Conservation (phyloP, 2,329 filamentous ascomycete genomes). For the Aspergillus fructus region DNA sequence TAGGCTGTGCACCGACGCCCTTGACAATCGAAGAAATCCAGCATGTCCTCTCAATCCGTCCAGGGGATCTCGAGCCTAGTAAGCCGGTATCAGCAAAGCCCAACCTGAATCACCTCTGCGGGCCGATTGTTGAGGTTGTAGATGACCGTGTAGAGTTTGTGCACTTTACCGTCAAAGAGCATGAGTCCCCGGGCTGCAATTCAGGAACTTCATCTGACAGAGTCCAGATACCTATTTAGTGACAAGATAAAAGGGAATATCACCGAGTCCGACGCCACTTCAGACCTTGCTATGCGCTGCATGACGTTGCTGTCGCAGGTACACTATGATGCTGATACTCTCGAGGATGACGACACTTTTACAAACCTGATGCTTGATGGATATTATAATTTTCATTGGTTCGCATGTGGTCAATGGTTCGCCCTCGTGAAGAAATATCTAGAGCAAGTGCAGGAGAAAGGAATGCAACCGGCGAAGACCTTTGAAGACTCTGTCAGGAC, state of each 20-base stretch:
- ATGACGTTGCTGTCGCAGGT: neutral
- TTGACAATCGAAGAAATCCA: conserved; percentile 19
- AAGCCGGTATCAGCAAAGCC: neutral
- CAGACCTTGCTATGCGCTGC: conserved; percentile 4
- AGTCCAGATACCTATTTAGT: conserved; percentile 1
- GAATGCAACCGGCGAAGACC: neutral
- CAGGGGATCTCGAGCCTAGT: neutral
- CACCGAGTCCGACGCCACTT: neutral
- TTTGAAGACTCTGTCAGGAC: neutral
- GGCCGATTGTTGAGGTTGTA: conserved; percentile 31
- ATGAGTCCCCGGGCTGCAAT: neutral
- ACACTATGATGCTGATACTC: neutral
- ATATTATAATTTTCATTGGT: conserved; percentile 3
- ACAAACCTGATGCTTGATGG: neutral
- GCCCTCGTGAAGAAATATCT: neutral
- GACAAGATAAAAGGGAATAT: neutral
- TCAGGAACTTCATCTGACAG: too few relatives aligned
- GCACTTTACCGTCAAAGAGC: conserved; percentile 48
- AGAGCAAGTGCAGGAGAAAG: neutral
- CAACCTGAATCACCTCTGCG: conserved; percentile 24
- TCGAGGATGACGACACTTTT: neutral
- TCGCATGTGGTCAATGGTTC: neutral
- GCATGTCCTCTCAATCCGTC: conserved; percentile 15
- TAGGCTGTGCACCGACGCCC: conserved; percentile 20
- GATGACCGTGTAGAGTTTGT: conserved; percentile 31